Percentiles rank a stretch among this genome's conserved stretches.
Conservation (phyloP, 2,329 filamentous ascomycete genomes). For the Geoglossum cookeanum region DNA sequence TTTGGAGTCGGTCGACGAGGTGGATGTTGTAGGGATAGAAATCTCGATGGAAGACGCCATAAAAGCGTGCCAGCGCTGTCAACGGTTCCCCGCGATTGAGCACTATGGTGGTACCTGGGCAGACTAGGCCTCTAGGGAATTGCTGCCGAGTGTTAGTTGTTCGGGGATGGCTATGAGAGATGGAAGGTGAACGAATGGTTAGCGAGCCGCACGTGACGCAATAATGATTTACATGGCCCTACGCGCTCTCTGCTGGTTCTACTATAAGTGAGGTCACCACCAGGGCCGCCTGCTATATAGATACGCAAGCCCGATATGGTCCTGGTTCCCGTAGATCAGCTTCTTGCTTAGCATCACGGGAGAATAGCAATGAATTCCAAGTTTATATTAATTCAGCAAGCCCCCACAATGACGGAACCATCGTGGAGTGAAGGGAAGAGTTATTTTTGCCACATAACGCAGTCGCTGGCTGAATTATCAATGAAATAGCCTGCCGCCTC, state of each 20-base stretch:
- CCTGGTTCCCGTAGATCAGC: neutral
- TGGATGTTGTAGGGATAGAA: slow-evolving; percentile 38
- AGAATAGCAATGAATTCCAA: neutral
- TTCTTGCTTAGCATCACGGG: too few species aligned
- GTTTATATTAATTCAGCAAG: neutral
- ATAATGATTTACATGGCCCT: neutral
- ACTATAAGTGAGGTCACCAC: neutral
- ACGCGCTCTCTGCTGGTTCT: neutral
- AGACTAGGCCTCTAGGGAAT: neutral
- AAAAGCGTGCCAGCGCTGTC: neutral
- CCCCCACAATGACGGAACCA: neutral
- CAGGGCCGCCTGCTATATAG: too few species aligned
- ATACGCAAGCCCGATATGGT: too few species aligned
- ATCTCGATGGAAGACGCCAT: slow-evolving; percentile 51
- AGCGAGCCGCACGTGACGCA: neutral
- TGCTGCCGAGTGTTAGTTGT: neutral
- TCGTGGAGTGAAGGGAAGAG: neutral
- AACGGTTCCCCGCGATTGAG: too few species aligned
- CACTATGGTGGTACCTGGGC: neutral
- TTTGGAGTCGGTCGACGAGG: slow-evolving; percentile 33
- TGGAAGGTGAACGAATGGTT: neutral
- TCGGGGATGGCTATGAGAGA: too few species aligned
- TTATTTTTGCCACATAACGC: neutral
- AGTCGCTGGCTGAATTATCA: slow-evolving; percentile 3
- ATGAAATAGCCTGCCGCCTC: neutral